Evolutionary conservation across 176 grass and related monocot species (phyloP).

Genomic region (Echinochloa phyllopogon): DNA sequence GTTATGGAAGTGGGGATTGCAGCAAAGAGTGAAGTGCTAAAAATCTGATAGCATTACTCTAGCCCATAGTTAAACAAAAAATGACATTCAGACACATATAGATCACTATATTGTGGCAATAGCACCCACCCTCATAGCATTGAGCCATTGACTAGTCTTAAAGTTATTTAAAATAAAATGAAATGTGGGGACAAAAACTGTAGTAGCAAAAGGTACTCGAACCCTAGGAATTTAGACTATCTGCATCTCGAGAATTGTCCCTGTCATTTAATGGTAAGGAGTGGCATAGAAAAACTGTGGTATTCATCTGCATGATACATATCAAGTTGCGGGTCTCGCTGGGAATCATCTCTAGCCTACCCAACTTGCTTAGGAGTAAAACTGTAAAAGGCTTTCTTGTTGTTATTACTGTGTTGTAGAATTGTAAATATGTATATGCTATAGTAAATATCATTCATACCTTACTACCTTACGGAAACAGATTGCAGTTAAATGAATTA

Average conservation of each 20-base stretch:
- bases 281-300: conserved; percentile 14
- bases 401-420: not conserved
- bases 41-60: conserved; percentile 8
- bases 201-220: not conserved
- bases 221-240: conserved; percentile 6
- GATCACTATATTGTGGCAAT: not conserved
- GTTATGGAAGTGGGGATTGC: not conserved
- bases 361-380: not conserved
- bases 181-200: conserved; percentile 22
- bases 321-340: not conserved
- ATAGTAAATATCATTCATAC: not conserved
- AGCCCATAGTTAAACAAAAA: conserved; percentile 3
- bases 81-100: not conserved
- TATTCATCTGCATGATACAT: conserved; percentile 9
- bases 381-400: not conserved
- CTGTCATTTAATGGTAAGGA: not conserved
- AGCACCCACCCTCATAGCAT: not conserved
- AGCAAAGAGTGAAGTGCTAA: conserved; percentile 14
- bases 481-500: not conserved
- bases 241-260: conserved; percentile 16
- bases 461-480: not conserved
- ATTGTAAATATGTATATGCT: not conserved
- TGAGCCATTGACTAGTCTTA: not conserved
- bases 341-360: not conserved
- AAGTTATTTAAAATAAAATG: conserved; percentile 17